Conservation (phyloP, 495 filamentous ascomycete genomes). For the Daldinia caldariorum region DNA sequence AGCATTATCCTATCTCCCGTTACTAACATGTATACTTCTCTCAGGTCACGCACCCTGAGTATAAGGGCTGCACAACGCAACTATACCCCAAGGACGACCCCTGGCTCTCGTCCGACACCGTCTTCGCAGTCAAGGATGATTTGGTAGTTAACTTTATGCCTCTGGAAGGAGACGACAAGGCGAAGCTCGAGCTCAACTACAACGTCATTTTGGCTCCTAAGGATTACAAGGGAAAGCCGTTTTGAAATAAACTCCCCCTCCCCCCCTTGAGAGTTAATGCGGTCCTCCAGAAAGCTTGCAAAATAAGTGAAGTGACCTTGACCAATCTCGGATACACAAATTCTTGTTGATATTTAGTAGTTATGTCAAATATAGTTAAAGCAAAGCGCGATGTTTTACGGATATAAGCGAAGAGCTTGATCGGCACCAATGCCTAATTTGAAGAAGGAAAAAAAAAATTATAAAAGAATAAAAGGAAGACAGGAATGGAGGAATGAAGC, state of each 20-base stretch:
- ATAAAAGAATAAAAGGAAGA: too few species aligned
- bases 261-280: background rate
- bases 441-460: background rate
- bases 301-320: background rate
- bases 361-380: constrained; percentile 1
- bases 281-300: background rate
- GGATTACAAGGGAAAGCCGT: constrained; percentile 58
- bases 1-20: background rate
- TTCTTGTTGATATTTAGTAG: constrained; percentile 3
- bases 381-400: background rate
- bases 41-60: constrained; percentile 60
- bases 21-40: constrained; percentile 9
- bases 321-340: background rate
- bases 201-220: constrained; percentile 66
- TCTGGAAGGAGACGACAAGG: constrained; percentile 68
- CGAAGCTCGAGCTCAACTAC: constrained; percentile 74
- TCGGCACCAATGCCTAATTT: background rate
- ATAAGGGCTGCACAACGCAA: constrained; percentile 77
- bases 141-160: constrained; percentile 77
- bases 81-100: constrained; percentile 77
- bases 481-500: background rate
- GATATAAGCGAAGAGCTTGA: background rate
- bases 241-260: constrained; percentile 3
- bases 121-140: constrained; percentile 84
- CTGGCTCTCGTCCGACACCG: constrained; percentile 75